phyloP scores from a whole-genome alignment of 495 filamentous ascomycete genomes.

The Pyronema omphalodes region DNA sequence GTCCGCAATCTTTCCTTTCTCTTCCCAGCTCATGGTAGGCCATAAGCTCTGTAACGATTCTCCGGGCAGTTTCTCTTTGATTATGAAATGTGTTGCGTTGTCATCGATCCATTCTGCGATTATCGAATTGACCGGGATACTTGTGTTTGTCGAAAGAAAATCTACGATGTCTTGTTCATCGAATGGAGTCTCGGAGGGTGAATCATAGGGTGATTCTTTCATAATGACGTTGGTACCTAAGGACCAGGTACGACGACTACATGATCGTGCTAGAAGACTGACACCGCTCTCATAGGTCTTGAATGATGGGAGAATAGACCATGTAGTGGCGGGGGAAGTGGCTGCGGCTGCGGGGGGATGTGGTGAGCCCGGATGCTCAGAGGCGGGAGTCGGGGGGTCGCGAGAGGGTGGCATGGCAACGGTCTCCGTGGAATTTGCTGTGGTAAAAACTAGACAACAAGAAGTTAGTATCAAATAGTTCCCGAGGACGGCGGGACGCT shows the following conservation, averaged over 20 bases:
- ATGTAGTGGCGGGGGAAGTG: too few species aligned
- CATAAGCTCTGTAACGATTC: conserved; percentile 9
- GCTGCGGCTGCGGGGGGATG: too few species aligned
- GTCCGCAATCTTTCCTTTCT: conserved; percentile 12
- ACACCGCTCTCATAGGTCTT: conserved; percentile 22
- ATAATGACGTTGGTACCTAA: conserved; percentile 24
- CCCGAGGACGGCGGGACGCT: too few species aligned
- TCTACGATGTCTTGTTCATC: conserved; percentile 11
- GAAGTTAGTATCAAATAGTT: too few species aligned
- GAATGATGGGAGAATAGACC: neutral
- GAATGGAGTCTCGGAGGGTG: conserved; percentile 6
- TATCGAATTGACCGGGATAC: conserved; percentile 8
- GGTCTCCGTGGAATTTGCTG: too few species aligned
- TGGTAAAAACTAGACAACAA: too few species aligned
- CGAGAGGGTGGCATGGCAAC: too few species aligned
- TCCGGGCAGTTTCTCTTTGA: conserved; percentile 9
- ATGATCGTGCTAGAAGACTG: conserved; percentile 24
- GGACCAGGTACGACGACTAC: conserved; percentile 25
- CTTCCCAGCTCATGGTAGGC: conserved; percentile 7
- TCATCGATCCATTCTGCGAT: conserved; percentile 11
- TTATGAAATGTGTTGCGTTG: conserved; percentile 10
- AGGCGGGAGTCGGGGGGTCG: too few species aligned
- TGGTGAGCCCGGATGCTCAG: too few species aligned
- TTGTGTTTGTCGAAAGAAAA: conserved; percentile 10
- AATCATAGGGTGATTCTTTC: conserved; percentile 17